Evolutionary conservation across 2,329 filamentous ascomycete species (phyloP).

Genomic region (Byssothecium circinans): DNA sequence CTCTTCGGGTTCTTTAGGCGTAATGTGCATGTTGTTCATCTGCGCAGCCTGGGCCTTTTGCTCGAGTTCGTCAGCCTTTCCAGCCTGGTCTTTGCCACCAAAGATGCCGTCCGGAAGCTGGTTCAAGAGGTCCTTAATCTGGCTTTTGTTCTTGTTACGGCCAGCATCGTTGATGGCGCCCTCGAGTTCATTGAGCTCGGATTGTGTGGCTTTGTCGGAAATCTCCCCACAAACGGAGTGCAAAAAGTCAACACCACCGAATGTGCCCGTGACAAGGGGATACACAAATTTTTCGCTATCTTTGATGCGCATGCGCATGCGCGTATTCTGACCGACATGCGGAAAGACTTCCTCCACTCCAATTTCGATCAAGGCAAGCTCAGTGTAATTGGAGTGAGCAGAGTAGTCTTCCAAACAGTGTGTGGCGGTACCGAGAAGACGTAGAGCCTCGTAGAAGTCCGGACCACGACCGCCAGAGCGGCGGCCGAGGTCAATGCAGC

Average conservation of each 20-base stretch:
- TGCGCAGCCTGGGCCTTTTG: constrained; percentile 72
- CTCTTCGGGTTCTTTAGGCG: constrained; percentile 78
- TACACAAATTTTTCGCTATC: constrained; percentile 70
- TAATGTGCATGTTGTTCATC: constrained; percentile 72
- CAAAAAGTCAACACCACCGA: constrained; percentile 91
- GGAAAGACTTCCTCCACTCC: constrained; percentile 82
- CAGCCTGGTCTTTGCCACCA: constrained; percentile 71
- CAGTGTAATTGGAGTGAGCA: constrained; percentile 90
- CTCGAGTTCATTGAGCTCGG: constrained; percentile 85
- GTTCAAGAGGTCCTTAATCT: constrained; percentile 76
- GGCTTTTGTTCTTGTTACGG: constrained; percentile 68
- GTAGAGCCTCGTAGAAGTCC: constrained; percentile 85
- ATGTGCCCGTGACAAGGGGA: constrained; percentile 86
- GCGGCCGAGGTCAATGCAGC: constrained; percentile 78
- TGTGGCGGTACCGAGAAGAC: constrained; percentile 81
- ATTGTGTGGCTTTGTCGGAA: constrained; percentile 87
- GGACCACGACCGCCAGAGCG: constrained; percentile 70
- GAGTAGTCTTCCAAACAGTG: constrained; percentile 90
- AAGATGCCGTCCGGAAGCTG: constrained; percentile 82
- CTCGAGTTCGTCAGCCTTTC: constrained; percentile 79
- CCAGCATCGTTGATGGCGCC: constrained; percentile 69
- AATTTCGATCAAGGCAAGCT: constrained; percentile 84
- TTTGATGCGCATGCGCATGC: constrained; percentile 67
- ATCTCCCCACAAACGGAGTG: constrained; percentile 81
- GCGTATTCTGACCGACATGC: constrained; percentile 77